A percentile compares a stretch with the other conserved stretches of the same genome.
phyloP scores from a whole-genome alignment of 371 early-diverging fungal species.

The Syncephalis fuscata region DNA sequence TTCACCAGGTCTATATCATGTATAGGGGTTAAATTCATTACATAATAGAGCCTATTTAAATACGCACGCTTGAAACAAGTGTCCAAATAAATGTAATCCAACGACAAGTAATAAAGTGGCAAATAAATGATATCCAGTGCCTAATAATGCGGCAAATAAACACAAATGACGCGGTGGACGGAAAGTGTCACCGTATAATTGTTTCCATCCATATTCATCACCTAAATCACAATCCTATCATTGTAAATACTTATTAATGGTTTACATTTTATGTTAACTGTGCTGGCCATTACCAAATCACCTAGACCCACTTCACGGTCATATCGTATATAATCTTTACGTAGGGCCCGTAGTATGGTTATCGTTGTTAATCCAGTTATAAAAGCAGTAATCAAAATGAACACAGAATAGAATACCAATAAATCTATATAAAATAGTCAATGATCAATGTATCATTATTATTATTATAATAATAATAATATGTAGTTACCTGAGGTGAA shows the following conservation, averaged over 20 bases:
- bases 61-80: conserved; percentile 9
- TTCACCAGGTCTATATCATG: too few relatives aligned
- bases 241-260: neutral
- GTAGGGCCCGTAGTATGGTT: conserved; percentile 53
- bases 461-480: too few relatives aligned
- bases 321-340: conserved; percentile 63
- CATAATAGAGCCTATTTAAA: too few relatives aligned
- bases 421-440: too few relatives aligned
- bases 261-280: conserved; percentile 7
- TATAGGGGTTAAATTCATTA: too few relatives aligned
- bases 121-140: conserved; percentile 55
- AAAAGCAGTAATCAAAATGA: too few relatives aligned
- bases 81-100: conserved; percentile 5
- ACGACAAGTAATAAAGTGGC: conserved; percentile 44
- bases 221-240: conserved; percentile 58
- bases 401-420: too few relatives aligned
- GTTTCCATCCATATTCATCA: conserved; percentile 85
- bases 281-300: conserved; percentile 15
- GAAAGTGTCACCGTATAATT: conserved; percentile 78
- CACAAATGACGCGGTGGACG: conserved; percentile 53
- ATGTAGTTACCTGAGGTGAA: too few relatives aligned
- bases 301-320: conserved; percentile 54
- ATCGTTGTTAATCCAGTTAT: neutral
- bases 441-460: too few relatives aligned
- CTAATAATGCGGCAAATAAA: conserved; percentile 47